Evolutionary conservation across 805 yeast species (phyloP), one percentile per base, ranked within the genome.

Genomic region (Blastobotrys muscicola): DNA sequence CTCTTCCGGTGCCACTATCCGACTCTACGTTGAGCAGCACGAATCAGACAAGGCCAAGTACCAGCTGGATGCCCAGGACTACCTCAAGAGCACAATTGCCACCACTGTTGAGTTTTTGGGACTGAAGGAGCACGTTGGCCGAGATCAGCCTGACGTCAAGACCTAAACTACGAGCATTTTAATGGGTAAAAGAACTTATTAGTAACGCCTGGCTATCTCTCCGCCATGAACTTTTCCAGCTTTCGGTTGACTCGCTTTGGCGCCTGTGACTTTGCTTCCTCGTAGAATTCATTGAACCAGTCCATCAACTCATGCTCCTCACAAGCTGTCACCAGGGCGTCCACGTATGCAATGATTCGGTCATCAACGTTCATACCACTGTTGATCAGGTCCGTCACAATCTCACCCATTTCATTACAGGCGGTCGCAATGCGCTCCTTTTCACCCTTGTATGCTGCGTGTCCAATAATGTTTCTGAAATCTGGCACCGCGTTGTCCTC

Each of bases 1-100:
- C 11, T 87, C 97, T 1, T 81, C 95, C 1, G 98, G 98, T 39
- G 97, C 98, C 14, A 90, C 98, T 4, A 87, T 92, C 47, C 78
- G 98, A 64, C 71, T 90, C 53, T 90, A 90, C 67, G 68, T 90
- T 59, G 97, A 90, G 66, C 82, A 80, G 64, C 86, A 83, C 67
- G 77, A 84, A 20, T 54, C 63, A 38, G 92, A 85, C 57, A 56
- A 64, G 41, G 49, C 74, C 13, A 71, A 71, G 34, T 75, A 72
- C 56, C 56, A 55, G 5, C 50, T 63, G 51, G 62, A 69, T 38
- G 90, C 87, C 9, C 82, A 82, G 53, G 80, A 78, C 38, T 90
- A 69, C 65, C 72, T 90, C 58, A 69, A 68, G 42, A 63, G 70
- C 3, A 85, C 82, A 54, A 76, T 90, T 50, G 53, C 67, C 34